Conservation (phyloP, 2,329 filamentous ascomycete species). For the Penicillium sp. region DNA sequence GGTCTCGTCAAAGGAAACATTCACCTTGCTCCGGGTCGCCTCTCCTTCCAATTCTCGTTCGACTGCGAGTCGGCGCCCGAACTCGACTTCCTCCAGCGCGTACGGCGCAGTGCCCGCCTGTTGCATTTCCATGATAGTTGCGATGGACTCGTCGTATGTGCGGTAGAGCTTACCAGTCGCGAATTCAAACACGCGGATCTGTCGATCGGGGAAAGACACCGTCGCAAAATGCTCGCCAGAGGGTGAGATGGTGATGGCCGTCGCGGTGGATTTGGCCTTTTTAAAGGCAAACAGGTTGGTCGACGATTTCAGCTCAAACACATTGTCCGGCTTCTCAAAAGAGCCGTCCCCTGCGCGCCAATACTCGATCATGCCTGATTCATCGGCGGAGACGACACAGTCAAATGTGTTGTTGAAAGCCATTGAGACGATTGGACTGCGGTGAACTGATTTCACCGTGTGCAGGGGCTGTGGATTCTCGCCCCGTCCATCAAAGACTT, state of each 20-base stretch:
- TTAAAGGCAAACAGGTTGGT: constrained; percentile 98
- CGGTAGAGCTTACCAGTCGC: constrained; percentile 82
- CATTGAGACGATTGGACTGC: constrained; percentile 78
- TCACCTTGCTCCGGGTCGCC: constrained; percentile 68
- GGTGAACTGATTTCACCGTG: constrained; percentile 76
- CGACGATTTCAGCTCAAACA: constrained; percentile 90
- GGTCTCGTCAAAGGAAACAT: constrained; percentile 93
- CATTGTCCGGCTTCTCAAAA: constrained; percentile 88
- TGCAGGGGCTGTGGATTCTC: constrained; percentile 76
- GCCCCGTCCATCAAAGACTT: constrained; percentile 86
- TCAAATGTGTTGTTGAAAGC: constrained; percentile 86
- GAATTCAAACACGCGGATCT: constrained; percentile 93
- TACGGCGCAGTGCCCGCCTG: constrained; percentile 82
- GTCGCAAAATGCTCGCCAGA: constrained; percentile 83
- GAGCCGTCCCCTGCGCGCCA: constrained; percentile 74
- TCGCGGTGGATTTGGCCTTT: constrained; percentile 83
- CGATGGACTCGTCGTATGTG: constrained; percentile 92
- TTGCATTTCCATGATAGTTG: constrained; percentile 90
- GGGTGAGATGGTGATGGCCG: constrained; percentile 81
- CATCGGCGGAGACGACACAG: constrained; percentile 87
- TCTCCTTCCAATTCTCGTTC: constrained; percentile 82
- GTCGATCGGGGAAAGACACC: constrained; percentile 89
- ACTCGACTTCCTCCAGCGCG: constrained; percentile 86
- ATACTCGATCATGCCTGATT: constrained; percentile 94
- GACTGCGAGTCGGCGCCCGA: constrained; percentile 80